Evolutionary conservation across 2,329 filamentous ascomycete species (phyloP).

Genomic region (Penicillium crustosum): DNA sequence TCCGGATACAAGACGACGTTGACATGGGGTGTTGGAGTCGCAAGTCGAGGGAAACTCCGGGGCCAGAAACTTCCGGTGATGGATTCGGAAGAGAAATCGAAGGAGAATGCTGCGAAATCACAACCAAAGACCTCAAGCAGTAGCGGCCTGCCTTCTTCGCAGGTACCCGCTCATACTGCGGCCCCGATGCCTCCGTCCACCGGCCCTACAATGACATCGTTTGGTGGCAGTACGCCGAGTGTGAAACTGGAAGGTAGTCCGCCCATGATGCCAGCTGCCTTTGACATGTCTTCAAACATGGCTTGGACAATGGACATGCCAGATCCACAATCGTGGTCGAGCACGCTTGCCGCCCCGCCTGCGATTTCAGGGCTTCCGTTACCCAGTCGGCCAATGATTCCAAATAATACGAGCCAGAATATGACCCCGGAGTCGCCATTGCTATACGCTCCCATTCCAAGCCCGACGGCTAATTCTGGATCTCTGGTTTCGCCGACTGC

Average conservation of each 20-base stretch:
- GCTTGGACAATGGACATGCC: conserved; percentile 26
- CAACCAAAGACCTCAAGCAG: conserved; percentile 9
- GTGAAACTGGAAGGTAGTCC: conserved; percentile 12
- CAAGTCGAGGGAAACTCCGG: conserved; percentile 89
- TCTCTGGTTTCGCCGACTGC: conserved; percentile 18
- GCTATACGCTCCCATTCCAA: conserved; percentile 16
- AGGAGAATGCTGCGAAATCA: conserved; percentile 23
- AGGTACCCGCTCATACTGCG: conserved; percentile 7
- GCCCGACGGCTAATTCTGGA: conserved; percentile 14
- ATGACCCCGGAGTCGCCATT: conserved; percentile 16
- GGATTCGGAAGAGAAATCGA: conserved; percentile 44
- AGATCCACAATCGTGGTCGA: conserved; percentile 25
- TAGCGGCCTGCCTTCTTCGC: conserved; percentile 12
- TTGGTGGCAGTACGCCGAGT: conserved; percentile 3
- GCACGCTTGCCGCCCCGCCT: conserved; percentile 14
- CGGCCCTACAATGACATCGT: conserved; percentile 4
- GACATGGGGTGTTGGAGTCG: conserved; percentile 95
- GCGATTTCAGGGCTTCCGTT: conserved; percentile 25
- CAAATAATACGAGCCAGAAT: conserved; percentile 15
- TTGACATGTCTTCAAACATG: conserved; percentile 18
- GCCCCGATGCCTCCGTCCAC: conserved; percentile 3
- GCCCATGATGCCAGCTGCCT: conserved; percentile 9
- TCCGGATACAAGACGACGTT: conserved; percentile 95
- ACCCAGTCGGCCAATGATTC: conserved; percentile 14
- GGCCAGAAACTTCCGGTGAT: conserved; percentile 73